Conservation (phyloP, 176 grass and related monocot species). For the Guadua angustifolia region DNA sequence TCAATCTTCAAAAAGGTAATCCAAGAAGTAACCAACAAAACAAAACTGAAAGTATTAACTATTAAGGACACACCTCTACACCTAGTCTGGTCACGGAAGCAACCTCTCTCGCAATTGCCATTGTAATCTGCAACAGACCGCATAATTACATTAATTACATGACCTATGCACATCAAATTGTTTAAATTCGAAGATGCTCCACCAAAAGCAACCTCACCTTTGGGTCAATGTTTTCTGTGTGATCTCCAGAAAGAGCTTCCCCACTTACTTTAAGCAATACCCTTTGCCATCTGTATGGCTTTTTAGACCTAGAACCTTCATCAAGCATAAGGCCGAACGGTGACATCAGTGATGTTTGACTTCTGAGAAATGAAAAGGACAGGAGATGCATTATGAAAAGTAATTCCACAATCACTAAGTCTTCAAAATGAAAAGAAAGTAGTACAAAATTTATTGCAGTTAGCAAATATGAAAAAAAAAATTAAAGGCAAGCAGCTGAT, state of each 20-base stretch:
- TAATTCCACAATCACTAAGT: neutral
- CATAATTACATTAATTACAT: conserved; percentile 19
- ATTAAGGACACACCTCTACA: conserved; percentile 67
- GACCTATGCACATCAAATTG: neutral
- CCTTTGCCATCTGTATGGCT: conserved; percentile 75
- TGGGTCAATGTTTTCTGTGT: conserved; percentile 82
- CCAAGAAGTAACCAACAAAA: neutral
- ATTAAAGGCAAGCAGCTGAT: neutral
- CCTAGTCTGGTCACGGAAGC: conserved; percentile 94
- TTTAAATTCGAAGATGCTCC: conserved; percentile 12
- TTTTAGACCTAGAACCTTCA: conserved; percentile 59
- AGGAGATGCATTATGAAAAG: conserved; percentile 1
- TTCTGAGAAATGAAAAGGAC: conserved; percentile 37
- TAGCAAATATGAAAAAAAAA: neutral
- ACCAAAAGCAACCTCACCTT: conserved; percentile 58
- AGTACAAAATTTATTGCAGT: neutral
- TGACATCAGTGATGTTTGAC: conserved; percentile 51
- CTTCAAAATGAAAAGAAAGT: neutral
- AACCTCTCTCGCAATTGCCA: conserved; percentile 97
- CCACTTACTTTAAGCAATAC: conserved; percentile 97
- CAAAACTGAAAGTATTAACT: neutral
- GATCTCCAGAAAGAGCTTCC: conserved; percentile 90
- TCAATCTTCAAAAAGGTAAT: conserved; percentile 13
- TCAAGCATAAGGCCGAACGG: conserved; percentile 64
- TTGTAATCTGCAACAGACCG: conserved; percentile 71